These are phyloP conservation scores for Wallemia ichthyophaga DNA, from an alignment of 1,284 basidiomycete genomes.

Conservation along the genomic window DNA sequence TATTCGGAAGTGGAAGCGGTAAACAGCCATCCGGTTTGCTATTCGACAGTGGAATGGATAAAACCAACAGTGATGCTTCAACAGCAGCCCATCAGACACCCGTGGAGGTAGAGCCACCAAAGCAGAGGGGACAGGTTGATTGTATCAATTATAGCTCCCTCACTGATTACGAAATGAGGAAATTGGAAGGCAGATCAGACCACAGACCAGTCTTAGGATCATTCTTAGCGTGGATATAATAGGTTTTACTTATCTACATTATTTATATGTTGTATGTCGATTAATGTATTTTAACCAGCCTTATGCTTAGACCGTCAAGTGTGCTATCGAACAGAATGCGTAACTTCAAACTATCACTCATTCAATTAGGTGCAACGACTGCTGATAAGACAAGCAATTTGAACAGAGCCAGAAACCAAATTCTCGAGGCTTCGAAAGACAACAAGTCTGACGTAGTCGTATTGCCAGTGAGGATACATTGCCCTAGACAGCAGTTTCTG, in stretches of 20 bases:
- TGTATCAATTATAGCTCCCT: conserved; percentile 39
- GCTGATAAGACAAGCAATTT: conserved; percentile 43
- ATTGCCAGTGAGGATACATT: conserved; percentile 55
- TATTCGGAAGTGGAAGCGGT: background rate
- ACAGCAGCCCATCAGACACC: background rate
- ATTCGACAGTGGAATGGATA: background rate
- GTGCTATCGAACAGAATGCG: background rate
- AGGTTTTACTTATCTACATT: background rate
- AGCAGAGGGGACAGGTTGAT: conserved; percentile 28
- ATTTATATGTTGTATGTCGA: background rate
- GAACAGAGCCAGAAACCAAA: conserved; percentile 43
- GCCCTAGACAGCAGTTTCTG: conserved; percentile 9
- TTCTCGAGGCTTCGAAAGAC: conserved; percentile 27
- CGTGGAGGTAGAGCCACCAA: background rate
- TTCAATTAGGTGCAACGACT: conserved; percentile 46
- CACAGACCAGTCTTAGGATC: conserved; percentile 40
- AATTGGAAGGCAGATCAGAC: conserved; percentile 25
- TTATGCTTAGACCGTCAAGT: background rate
- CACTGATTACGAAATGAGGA: conserved; percentile 40
- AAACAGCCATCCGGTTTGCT: background rate
- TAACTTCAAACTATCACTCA: conserved; percentile 47
- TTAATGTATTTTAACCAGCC: background rate
- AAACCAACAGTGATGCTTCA: background rate
- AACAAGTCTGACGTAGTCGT: conserved; percentile 53
- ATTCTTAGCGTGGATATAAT: conserved; percentile 10